Evolutionary conservation across 805 yeast genomes (phyloP).

Genomic region (Cyberlindnera bimundalis): DNA sequence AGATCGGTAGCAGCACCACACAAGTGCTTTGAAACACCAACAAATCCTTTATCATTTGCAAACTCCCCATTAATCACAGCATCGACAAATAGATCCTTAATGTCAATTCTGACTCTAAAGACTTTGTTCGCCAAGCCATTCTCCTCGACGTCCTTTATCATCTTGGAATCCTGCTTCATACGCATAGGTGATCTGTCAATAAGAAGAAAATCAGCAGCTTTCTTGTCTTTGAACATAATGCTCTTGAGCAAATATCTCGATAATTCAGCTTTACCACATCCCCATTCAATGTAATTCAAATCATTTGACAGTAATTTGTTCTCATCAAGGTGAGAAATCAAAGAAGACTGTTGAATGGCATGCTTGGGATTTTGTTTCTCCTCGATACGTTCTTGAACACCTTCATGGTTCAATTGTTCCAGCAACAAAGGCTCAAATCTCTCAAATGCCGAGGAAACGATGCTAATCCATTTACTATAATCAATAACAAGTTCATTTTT

Average conservation of each 20-base stretch:
- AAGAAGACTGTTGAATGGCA: slow-evolving; percentile 76
- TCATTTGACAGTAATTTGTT: slow-evolving; percentile 35
- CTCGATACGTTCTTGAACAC: slow-evolving; percentile 26
- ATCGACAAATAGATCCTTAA: slow-evolving; percentile 65
- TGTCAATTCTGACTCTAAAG: slow-evolving; percentile 64
- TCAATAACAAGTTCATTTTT: slow-evolving; percentile 18
- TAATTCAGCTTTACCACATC: slow-evolving; percentile 88
- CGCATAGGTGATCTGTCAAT: slow-evolving; percentile 77
- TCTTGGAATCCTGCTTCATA: slow-evolving; percentile 72
- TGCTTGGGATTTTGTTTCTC: slow-evolving; percentile 63
- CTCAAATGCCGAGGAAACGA: slow-evolving; percentile 37
- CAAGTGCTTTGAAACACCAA: slow-evolving; percentile 80
- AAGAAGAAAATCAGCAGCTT: slow-evolving; percentile 44
- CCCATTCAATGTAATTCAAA: slow-evolving; percentile 65
- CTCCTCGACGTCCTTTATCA: slow-evolving; percentile 48
- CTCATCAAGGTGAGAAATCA: slow-evolving; percentile 62
- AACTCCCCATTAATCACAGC: slow-evolving; percentile 35
- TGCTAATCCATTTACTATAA: slow-evolving; percentile 30
- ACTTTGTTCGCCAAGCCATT: slow-evolving; percentile 28
- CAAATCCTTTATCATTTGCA: slow-evolving; percentile 27
- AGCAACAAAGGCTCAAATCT: slow-evolving; percentile 29
- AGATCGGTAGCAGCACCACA: slow-evolving; percentile 95
- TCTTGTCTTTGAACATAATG: slow-evolving; percentile 22
- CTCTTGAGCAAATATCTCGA: slow-evolving; percentile 53
- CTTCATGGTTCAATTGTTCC: slow-evolving; percentile 27